Base-by-base conservation (phyloP, 2,329 filamentous ascomycete genomes). In the Monosporascus cannonballus region DNA sequence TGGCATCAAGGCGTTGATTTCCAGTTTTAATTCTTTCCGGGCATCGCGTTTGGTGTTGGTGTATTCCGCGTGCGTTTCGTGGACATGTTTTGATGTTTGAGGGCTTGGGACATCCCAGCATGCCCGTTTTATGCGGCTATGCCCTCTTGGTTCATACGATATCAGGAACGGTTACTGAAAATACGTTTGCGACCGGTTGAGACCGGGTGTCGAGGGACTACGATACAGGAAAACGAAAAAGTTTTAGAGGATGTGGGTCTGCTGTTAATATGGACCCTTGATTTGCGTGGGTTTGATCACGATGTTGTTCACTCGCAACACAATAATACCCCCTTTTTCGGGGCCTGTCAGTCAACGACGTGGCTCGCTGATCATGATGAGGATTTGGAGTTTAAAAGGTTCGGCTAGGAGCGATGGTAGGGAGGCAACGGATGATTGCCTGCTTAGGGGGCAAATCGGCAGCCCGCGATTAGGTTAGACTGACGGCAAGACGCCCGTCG, bases 31-130 rank as follows among this genome's bases (percentile, higher is more conserved):
- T 61, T 60, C 58, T 61, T 57, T 51, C 57, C 60, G 52, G 61
- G 65, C 65, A 67, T 67, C 60, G 63, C 64, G 65, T 64, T 64
- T 49, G 65, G 64, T 60, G 64, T 66, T 65, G 56, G 60, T 64
- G 62, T 64, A 57, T 61, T 52, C 36, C 55, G 51, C 48, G 47
- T 51, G 47, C 56, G 56, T 52, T 58, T 55, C 59, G 47, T 63
- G 63, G 52, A 61, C 61, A 64, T 59, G 63, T 39, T 39, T 64
- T 62, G 51, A 52, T 47, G 42, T 46, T 46, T 14, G 17, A 27
- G 22, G 42, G 42, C 42, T 27, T 46, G 14, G 42, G 42, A 4
- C 6, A 8, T n/a, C 24, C 22, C 9, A 14, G 17, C 25, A 27
- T 17, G 22, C 22, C 24, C 15, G 5, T 4, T 27, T n/a, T 15